phyloP scores from a whole-genome alignment of 208 protist species.

The Leishmania gerbilli region DNA sequence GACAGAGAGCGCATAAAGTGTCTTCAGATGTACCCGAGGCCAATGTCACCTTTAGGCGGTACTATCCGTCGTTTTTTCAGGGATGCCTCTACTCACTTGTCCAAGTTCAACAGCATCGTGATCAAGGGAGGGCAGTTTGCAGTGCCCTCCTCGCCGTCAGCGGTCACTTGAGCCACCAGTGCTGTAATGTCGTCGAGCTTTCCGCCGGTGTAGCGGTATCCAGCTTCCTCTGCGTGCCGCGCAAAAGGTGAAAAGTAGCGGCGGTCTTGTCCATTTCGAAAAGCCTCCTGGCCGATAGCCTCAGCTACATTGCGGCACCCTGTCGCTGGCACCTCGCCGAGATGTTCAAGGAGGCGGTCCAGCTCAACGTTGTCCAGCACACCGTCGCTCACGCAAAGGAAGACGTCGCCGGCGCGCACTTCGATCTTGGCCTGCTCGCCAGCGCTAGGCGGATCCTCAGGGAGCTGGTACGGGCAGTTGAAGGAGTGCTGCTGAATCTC shows the following conservation, averaged over 20 bases:
- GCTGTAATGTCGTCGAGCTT: constrained; percentile 90
- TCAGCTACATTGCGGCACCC: constrained; percentile 71
- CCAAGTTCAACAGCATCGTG: constrained; percentile 45
- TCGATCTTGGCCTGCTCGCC: constrained; percentile 66
- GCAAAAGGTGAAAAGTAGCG: constrained; percentile 80
- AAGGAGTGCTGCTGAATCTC: constrained; percentile 84
- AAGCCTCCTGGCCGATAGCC: constrained; percentile 57
- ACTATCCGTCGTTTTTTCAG: neutral
- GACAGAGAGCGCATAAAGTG: neutral
- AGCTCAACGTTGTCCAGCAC: constrained; percentile 84
- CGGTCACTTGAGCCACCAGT: constrained; percentile 75
- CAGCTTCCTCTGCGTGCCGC: constrained; percentile 52
- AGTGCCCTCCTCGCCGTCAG: constrained; percentile 23
- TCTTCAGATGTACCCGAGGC: neutral
- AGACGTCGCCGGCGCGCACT: constrained; percentile 67
- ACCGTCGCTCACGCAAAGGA: constrained; percentile 83
- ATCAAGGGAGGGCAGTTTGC: constrained; percentile 54
- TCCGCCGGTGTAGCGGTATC: constrained; percentile 74
- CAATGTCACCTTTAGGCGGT: neutral
- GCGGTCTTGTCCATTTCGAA: constrained; percentile 49
- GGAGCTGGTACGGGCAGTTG: constrained; percentile 88
- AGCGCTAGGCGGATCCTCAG: constrained; percentile 66
- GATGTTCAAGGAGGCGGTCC: constrained; percentile 53
- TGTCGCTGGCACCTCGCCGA: constrained; percentile 38
- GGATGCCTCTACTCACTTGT: constrained; percentile 3